A percentile compares a stretch with the other conserved stretches of the same genome.
Evolutionary conservation across 176 grass and related monocot species (phyloP).

Genomic region (Typha latifolia): DNA sequence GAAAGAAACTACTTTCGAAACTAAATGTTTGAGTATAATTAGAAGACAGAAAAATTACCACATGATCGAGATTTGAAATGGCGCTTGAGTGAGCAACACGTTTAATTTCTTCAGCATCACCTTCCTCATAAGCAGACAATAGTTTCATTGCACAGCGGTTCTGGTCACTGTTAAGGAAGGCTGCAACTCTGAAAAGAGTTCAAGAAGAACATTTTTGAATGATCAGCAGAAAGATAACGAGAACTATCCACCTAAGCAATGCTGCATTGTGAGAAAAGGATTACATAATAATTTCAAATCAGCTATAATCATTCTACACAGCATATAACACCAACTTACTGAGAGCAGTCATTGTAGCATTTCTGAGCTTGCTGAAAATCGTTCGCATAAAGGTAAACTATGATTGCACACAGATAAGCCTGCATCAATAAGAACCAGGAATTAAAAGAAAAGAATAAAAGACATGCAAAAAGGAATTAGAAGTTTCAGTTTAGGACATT

Average conservation of each 20-base stretch:
- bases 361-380: constrained; percentile 98
- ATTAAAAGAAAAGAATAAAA: constrained; percentile 4
- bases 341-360: constrained; percentile 97
- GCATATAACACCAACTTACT: constrained; percentile 38
- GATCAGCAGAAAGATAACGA: background rate
- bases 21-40: background rate
- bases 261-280: background rate
- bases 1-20: constrained; percentile 1
- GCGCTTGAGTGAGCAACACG: constrained; percentile 45
- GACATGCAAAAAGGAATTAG: background rate
- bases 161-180: constrained; percentile 78
- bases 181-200: constrained; percentile 58
- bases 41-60: constrained; percentile 38
- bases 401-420: constrained; percentile 91
- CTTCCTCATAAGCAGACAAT: constrained; percentile 82
- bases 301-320: background rate
- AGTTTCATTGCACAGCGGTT: constrained; percentile 70
- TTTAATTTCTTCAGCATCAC: constrained; percentile 81
- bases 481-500: background rate
- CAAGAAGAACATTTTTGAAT: constrained; percentile 3
- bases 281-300: background rate
- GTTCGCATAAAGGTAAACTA: constrained; percentile 88
- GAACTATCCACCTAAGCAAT: background rate
- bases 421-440: constrained; percentile 27
- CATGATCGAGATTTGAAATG: constrained; percentile 87